Percentiles rank a stretch among this genome's conserved stretches.
These are phyloP conservation scores for Casuarina cunninghamiana DNA, from an alignment of 306 rosid species.

Conservation along the genomic window DNA sequence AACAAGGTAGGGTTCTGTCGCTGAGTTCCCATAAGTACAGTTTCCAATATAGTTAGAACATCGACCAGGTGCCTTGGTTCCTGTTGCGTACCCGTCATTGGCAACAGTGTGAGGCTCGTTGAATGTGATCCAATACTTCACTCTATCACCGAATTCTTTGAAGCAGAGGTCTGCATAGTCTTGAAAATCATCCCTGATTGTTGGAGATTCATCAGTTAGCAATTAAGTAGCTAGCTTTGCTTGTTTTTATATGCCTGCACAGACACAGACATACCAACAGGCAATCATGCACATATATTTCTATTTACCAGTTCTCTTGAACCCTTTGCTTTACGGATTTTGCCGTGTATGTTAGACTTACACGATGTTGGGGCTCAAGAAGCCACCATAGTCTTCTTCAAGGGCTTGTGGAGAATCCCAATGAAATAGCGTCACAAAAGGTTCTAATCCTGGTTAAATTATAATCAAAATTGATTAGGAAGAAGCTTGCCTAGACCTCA, in stretches of 20 bases:
- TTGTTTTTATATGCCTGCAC: too few relatives aligned
- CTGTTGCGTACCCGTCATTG: conserved; percentile 26
- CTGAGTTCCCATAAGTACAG: conserved; percentile 41
- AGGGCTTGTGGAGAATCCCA: conserved; percentile 61
- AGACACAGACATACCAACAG: too few relatives aligned
- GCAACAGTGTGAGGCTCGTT: conserved; percentile 47
- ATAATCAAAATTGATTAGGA: too few relatives aligned
- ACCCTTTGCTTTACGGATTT: too few relatives aligned
- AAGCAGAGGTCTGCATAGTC: conserved; percentile 62
- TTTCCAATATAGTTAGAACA: conserved; percentile 44
- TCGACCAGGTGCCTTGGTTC: conserved; percentile 43
- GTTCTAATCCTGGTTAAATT: conserved; percentile 33
- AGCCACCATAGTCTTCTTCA: conserved; percentile 59
- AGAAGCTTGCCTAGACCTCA: too few relatives aligned
- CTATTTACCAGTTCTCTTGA: too few relatives aligned
- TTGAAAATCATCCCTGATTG: conserved; percentile 44
- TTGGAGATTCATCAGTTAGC: too few relatives aligned
- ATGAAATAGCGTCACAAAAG: conserved; percentile 63
- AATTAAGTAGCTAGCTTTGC: too few relatives aligned
- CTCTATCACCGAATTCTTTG: conserved; percentile 64
- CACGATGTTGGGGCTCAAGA: conserved; percentile 50
- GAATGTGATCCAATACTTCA: conserved; percentile 68
- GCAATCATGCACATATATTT: too few relatives aligned
- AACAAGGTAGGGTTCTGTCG: background rate
- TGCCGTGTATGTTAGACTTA: conserved; percentile 18